Conservation (phyloP, 345 rosid genomes). For the Eutrema yunnanense region DNA sequence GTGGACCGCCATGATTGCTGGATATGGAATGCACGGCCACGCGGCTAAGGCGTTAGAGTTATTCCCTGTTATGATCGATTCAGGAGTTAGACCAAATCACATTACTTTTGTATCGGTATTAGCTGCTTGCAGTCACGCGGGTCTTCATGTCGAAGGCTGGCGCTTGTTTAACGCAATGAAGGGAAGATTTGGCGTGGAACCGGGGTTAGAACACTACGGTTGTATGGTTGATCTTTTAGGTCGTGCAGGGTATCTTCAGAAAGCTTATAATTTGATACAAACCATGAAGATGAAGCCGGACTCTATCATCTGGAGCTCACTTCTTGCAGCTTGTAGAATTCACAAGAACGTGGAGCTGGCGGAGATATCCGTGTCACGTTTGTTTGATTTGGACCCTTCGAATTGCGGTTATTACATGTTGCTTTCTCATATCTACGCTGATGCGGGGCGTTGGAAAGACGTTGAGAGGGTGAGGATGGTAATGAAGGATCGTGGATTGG, state of each 20-base stretch:
- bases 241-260: slow-evolving; percentile 60
- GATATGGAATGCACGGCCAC: slow-evolving; percentile 82
- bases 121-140: slow-evolving; percentile 82
- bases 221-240: slow-evolving; percentile 97
- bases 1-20: slow-evolving; percentile 85
- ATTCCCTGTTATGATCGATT: slow-evolving; percentile 54
- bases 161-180: slow-evolving; percentile 68
- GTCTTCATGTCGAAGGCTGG: slow-evolving; percentile 74
- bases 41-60: slow-evolving; percentile 70
- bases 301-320: slow-evolving; percentile 75
- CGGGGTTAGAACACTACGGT: slow-evolving; percentile 78
- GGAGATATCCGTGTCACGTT: slow-evolving; percentile 50
- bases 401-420: slow-evolving; percentile 76
- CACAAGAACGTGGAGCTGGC: slow-evolving; percentile 87
- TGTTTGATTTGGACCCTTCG: slow-evolving; percentile 62
- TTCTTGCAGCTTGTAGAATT: slow-evolving; percentile 81
- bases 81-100: slow-evolving; percentile 64
- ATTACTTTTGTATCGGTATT: slow-evolving; percentile 77
- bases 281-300: slow-evolving; percentile 79
- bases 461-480: slow-evolving; percentile 60
- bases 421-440: slow-evolving; percentile 80
- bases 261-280: slow-evolving; percentile 60
- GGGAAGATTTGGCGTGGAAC: slow-evolving; percentile 49
- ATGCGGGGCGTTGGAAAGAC: slow-evolving; percentile 84
- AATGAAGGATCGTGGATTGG: slow-evolving; percentile 53